Evolutionary conservation across 2,329 filamentous ascomycete genomes (phyloP).

Genomic region (Stylonectria norvegica): DNA sequence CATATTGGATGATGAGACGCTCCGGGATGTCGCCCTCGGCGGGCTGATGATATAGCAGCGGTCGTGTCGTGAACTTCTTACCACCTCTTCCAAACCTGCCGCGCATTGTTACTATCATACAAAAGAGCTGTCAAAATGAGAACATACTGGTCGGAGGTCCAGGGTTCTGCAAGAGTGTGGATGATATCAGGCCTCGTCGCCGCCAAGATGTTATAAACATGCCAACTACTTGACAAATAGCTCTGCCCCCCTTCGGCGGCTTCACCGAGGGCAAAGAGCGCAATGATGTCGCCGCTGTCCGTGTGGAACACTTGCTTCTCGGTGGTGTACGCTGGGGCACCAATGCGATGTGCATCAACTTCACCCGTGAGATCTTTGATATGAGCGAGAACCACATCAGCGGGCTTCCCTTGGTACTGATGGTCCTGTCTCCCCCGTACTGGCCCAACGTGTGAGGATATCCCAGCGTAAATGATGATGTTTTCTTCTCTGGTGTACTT

Average conservation of each 20-base stretch:
- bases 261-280: conserved; percentile 54
- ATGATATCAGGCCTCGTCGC: conserved; percentile 57
- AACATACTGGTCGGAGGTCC: conserved; percentile 42
- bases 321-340: conserved; percentile 55
- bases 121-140: not conserved
- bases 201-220: conserved; percentile 62
- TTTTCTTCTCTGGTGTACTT: conserved; percentile 53
- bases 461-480: conserved; percentile 55
- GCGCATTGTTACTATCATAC: no score
- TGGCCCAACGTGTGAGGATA: conserved; percentile 55
- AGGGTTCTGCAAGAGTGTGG: conserved; percentile 50
- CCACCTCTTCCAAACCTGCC: conserved; percentile 49
- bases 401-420: conserved; percentile 39
- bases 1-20: conserved; percentile 58
- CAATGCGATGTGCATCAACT: conserved; percentile 40
- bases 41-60: conserved; percentile 55
- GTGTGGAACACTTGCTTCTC: conserved; percentile 64
- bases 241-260: conserved; percentile 53
- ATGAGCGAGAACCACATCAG: conserved; percentile 39
- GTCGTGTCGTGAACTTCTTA: conserved; percentile 44
- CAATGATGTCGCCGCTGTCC: conserved; percentile 57
- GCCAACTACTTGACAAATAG: conserved; percentile 55
- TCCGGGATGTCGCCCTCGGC: conserved; percentile 44
- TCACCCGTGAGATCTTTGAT: conserved; percentile 21
- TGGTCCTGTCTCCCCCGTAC: conserved; percentile 51